A percentile compares a stretch with the other conserved stretches of the same genome.
Conservation (phyloP, 495 filamentous ascomycete species). For the Penicillium soppii region DNA sequence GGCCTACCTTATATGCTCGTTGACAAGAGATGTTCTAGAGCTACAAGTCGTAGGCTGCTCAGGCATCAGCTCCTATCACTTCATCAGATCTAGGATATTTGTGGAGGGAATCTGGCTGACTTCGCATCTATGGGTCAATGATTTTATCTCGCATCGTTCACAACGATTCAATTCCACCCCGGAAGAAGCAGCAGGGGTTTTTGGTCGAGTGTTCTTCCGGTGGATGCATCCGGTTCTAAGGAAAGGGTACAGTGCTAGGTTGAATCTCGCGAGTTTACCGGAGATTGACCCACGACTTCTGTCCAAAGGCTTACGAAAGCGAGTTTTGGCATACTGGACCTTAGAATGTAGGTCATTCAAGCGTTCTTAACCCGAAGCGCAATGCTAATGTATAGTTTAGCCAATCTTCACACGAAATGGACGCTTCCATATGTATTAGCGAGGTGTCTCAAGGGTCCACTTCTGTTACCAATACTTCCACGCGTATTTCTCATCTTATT, state of each 20-base stretch:
- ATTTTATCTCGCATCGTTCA: background rate
- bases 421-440: background rate
- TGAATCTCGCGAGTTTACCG: background rate
- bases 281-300: background rate
- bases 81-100: background rate
- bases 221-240: constrained; percentile 2
- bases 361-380: no score
- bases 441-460: background rate
- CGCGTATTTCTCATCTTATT: constrained; percentile 3
- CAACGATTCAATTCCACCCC: no score
- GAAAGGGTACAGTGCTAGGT: background rate
- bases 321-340: background rate
- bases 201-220: background rate
- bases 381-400: no score
- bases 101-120: background rate
- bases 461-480: background rate
- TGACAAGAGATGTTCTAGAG: background rate
- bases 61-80: background rate
- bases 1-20: background rate
- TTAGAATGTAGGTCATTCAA: no score
- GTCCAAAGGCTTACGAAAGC: background rate
- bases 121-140: background rate
- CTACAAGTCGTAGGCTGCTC: background rate
- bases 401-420: background rate
- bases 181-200: background rate